Conservation (phyloP, 148 eudicot species). For the Salicornia ramosissima region DNA sequence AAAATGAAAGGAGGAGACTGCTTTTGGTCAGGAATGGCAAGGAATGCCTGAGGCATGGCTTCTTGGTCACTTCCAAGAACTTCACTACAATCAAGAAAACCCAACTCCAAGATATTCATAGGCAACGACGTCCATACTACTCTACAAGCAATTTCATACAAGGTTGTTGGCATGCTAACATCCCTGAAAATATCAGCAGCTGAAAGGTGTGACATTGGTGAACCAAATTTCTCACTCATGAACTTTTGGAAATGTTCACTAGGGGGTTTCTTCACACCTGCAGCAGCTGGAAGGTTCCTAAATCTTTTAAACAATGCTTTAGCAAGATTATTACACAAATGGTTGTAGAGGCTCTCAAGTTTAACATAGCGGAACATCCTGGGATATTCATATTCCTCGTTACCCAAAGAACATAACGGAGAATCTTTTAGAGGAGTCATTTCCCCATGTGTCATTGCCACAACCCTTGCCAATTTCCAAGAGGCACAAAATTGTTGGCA, state of each 20-base stretch:
- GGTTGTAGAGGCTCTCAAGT: slow-evolving; percentile 46
- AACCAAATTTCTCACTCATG: slow-evolving; percentile 39
- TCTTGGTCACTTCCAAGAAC: slow-evolving; percentile 27
- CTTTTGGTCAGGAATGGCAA: slow-evolving; percentile 42
- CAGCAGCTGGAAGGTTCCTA: slow-evolving; percentile 14
- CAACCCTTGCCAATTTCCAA: slow-evolving; percentile 28
- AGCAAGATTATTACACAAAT: slow-evolving; percentile 41
- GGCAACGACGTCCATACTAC: slow-evolving; percentile 52
- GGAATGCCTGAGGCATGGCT: slow-evolving; percentile 46
- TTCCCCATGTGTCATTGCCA: slow-evolving; percentile 32
- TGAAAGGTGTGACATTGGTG: slow-evolving; percentile 26
- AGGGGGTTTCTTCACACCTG: slow-evolving; percentile 19
- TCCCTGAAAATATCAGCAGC: slow-evolving; percentile 41
- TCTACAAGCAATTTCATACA: slow-evolving; percentile 53
- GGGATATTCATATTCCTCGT: slow-evolving; percentile 34
- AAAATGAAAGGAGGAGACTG: slow-evolving; percentile 59
- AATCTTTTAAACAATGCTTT: slow-evolving; percentile 28
- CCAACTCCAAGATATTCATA: slow-evolving; percentile 40
- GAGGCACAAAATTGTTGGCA: slow-evolving; percentile 53
- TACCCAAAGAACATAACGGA: slow-evolving; percentile 33
- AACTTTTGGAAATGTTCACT: slow-evolving; percentile 33
- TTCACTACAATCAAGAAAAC: slow-evolving; percentile 42
- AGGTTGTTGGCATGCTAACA: slow-evolving; percentile 45
- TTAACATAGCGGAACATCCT: slow-evolving; percentile 40
- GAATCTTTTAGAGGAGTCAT: slow-evolving; percentile 35